Base-by-base conservation (phyloP, 2,329 filamentous ascomycete species). In the Penicillium sp. region DNA sequence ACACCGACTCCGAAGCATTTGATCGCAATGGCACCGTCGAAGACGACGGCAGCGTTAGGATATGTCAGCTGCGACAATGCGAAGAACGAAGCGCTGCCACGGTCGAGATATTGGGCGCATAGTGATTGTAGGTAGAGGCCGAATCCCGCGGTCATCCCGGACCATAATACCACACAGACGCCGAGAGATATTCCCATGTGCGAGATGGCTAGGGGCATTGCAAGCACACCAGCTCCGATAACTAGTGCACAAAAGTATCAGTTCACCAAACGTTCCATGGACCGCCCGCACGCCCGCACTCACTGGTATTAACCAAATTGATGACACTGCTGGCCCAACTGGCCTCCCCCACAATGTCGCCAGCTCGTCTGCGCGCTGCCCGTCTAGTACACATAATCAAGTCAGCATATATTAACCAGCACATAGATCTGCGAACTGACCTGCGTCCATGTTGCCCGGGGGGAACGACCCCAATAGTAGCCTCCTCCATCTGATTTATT, bases 1-100 rank as follows among this genome's bases (percentile, higher is more conserved):
- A 97, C 91, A 21, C 90, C 94, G 9, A 99, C 94, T 36, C 94
- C 94, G 71, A 99, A 99, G 75, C 94, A 99, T 73, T 99, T 99
- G 69, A 99, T 86, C 11, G 93, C 92, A 70, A 99, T 99, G 5
- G 94, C 94, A 6, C 88, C 87, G 75, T 99, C 94, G 72, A 99
- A 99, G 43, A 97, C 82, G 44, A 99, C 91, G 8, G 94, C 91
- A 2, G 93, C 92, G 71, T 96, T 96, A 1, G 94, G 94, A 67
- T 97, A 99, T 5, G 94, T 97, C 59, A 99, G 85, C 73, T 99
- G 93, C 13, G 92, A 96, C 14, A 99, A 80, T n/a, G 93, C 92
- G 70, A 97, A 97, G 78, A 99, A 99, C 34, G 92, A 96, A 0
- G 92, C 85, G 5, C 85, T 85, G 40, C 94, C 94, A 58, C 91